Conservation (phyloP, 257 asterid species). For the Forsythia suspensa region DNA sequence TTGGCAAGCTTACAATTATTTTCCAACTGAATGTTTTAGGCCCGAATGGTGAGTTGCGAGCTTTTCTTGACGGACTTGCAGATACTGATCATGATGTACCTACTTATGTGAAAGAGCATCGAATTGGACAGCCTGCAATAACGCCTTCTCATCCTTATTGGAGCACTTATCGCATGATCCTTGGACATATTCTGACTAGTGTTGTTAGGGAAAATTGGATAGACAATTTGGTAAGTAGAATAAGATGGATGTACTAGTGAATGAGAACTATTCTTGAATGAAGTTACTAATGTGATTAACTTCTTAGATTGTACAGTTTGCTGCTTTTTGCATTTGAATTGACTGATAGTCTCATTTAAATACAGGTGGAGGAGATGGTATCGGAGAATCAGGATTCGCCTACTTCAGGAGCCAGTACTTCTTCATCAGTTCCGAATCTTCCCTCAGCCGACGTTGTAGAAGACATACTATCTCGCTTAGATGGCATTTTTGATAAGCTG, state of each 20-base stretch:
- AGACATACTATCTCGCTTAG: not conserved
- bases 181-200: not conserved
- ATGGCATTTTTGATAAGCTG: not conserved
- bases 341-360: too few species aligned
- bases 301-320: not conserved
- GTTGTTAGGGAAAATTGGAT: too few species aligned
- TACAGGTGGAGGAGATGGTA: not conserved
- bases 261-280: not conserved
- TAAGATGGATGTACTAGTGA: not conserved
- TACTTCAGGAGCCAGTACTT: too few species aligned
- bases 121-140: slow-evolving; percentile 51
- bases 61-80: slow-evolving; percentile 38
- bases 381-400: too few species aligned
- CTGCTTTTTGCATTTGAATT: not conserved
- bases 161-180: slow-evolving; percentile 35
- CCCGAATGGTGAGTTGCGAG: slow-evolving; percentile 36
- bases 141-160: slow-evolving; percentile 40
- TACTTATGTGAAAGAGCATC: slow-evolving; percentile 45
- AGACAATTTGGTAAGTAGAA: not conserved
- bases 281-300: too few species aligned
- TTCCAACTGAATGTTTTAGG: slow-evolving; percentile 3
- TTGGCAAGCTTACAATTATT: too few species aligned
- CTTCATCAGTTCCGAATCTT: too few species aligned
- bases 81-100: slow-evolving; percentile 45
- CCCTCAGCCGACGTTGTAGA: not conserved